Evolutionary conservation across 768 basidiomycete species (phyloP).

Genomic region (Tricholoma hemisulphureum): DNA sequence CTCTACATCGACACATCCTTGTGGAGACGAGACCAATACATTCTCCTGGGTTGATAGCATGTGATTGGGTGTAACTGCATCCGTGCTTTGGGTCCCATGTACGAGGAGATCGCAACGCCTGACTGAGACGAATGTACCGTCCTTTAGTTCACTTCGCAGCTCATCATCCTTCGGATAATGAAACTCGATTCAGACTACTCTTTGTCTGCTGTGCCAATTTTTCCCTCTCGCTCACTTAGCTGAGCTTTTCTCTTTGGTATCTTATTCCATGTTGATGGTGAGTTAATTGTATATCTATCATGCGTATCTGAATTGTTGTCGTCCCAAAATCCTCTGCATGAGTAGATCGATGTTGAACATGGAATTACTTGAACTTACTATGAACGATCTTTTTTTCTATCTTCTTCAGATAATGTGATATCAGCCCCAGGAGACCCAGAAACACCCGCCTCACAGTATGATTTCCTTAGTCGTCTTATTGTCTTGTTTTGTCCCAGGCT

Average conservation of each 20-base stretch:
- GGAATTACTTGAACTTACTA: no score
- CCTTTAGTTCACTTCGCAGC: constrained; percentile 41
- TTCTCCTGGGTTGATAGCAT: neutral
- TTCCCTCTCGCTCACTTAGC: constrained; percentile 12
- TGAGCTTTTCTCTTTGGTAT: neutral
- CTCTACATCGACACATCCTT: neutral
- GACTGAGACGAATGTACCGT: constrained; percentile 7
- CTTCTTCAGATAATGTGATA: no score
- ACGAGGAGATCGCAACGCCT: constrained; percentile 6
- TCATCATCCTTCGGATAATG: constrained; percentile 10
- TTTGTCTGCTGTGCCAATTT: constrained; percentile 34
- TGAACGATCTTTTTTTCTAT: no score
- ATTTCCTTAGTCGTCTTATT: no score
- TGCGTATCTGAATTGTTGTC: no score
- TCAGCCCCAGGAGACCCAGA: no score
- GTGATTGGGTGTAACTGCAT: neutral
- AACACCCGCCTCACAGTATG: no score
- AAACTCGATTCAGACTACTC: constrained; percentile 50
- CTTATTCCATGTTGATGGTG: no score
- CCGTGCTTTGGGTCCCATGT: constrained; percentile 1
- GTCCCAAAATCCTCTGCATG: no score
- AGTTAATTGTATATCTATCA: no score
- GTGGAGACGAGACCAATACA: neutral
- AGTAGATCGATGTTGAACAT: no score
- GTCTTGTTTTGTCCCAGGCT: no score